A percentile compares a stretch with the other conserved stretches of the same genome.
These are phyloP conservation scores for Groenewaldozyma salmanticensis DNA, from an alignment of 805 yeast species.

Conservation along the genomic window DNA sequence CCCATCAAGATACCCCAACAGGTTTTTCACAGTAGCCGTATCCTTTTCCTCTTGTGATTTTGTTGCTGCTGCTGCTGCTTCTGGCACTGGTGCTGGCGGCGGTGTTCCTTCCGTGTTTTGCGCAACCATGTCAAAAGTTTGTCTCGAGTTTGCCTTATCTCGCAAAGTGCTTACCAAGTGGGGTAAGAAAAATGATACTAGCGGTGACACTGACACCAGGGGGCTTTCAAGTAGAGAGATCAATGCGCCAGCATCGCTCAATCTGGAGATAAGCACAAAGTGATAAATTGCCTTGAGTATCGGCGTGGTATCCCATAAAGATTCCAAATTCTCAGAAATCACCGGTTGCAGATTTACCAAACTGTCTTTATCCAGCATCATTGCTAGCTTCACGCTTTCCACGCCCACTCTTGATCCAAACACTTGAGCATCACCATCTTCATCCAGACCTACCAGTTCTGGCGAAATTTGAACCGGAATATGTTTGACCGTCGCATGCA, in stretches of 20 bases:
- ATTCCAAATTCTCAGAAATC: slow-evolving; percentile 5
- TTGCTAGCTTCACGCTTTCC: slow-evolving; percentile 15
- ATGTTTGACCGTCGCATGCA: slow-evolving; percentile 18
- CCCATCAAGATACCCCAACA: slow-evolving; percentile 10
- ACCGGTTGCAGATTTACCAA: background rate
- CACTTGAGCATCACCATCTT: slow-evolving; percentile 12
- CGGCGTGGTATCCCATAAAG: slow-evolving; percentile 19
- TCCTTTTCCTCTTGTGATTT: background rate
- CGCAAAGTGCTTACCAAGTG: slow-evolving; percentile 10
- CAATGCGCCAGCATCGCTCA: slow-evolving; percentile 10
- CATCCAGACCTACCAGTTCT: slow-evolving; percentile 12
- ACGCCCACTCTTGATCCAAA: slow-evolving; percentile 10
- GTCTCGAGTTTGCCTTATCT: background rate
- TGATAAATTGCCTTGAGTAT: slow-evolving; percentile 18
- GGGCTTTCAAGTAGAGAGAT: slow-evolving; percentile 15
- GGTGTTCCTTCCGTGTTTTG: too few species aligned
- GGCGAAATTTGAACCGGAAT: slow-evolving; percentile 21
- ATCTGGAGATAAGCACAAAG: slow-evolving; percentile 7
- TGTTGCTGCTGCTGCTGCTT: too few species aligned
- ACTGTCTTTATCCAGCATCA: slow-evolving; percentile 9
- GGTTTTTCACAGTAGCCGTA: slow-evolving; percentile 1
- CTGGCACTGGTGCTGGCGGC: too few species aligned
- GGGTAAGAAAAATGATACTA: slow-evolving; percentile 14
- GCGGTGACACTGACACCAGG: slow-evolving; percentile 16
- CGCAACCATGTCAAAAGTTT: background rate